phyloP scores from a whole-genome alignment of 306 rosid genomes.

The Vigna reflexopilosa region DNA sequence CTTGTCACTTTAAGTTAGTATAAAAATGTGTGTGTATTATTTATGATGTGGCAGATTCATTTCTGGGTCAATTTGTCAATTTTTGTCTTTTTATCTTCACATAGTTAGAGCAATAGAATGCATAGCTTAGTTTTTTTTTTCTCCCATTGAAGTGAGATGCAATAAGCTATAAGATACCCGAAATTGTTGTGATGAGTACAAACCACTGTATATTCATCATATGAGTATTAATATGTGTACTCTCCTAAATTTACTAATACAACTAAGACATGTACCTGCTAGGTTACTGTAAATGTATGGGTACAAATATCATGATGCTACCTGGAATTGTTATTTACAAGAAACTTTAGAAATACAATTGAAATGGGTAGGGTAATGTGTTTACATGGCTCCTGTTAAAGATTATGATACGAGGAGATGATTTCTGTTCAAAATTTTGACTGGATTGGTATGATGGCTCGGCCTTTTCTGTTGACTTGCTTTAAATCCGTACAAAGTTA shows the following conservation, averaged over 20 bases:
- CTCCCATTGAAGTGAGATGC: background rate
- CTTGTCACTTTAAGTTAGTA: conserved; percentile 16
- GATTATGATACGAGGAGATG: conserved; percentile 30
- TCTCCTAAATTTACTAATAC: conserved; percentile 2
- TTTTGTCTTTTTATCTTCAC: conserved; percentile 19
- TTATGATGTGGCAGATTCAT: conserved; percentile 30
- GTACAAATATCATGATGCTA: conserved; percentile 19
- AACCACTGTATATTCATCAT: conserved; percentile 21
- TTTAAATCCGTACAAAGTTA: background rate
- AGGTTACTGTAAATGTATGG: background rate
- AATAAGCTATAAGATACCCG: background rate
- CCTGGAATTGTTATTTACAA: conserved; percentile 28
- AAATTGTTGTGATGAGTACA: conserved; percentile 14
- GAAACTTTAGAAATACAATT: conserved; percentile 22
- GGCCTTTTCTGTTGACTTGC: conserved; percentile 31
- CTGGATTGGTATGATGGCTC: conserved; percentile 26
- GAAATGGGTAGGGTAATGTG: conserved; percentile 34
- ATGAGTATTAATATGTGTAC: background rate
- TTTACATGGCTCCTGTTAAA: conserved; percentile 15
- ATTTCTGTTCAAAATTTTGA: conserved; percentile 29
- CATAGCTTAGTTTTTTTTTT: conserved; percentile 16
- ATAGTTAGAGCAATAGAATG: background rate
- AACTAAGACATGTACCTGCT: background rate
- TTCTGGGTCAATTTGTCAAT: conserved; percentile 14
- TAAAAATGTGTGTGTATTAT: conserved; percentile 2